Percentiles rank a stretch among this genome's conserved stretches.
Evolutionary conservation across 345 rosid genomes (phyloP).

Genomic region (Dimocarpus longan): DNA sequence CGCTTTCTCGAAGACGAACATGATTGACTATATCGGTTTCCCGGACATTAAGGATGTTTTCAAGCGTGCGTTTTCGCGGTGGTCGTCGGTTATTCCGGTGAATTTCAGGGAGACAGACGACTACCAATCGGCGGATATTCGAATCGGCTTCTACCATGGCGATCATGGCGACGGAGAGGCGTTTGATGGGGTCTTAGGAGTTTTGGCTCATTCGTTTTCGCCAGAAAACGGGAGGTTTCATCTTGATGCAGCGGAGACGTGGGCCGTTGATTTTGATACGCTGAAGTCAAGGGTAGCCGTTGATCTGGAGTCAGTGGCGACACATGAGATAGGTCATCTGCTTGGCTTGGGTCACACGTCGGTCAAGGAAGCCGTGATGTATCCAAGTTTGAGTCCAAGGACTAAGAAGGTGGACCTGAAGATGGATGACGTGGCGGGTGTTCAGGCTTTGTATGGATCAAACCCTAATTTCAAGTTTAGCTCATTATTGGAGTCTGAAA

Average conservation of each 20-base stretch:
- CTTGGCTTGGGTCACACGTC: slow-evolving; percentile 84
- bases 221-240: slow-evolving; percentile 87
- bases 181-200: slow-evolving; percentile 88
- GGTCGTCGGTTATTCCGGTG: slow-evolving; percentile 81
- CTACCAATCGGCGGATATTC: slow-evolving; percentile 52
- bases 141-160: slow-evolving; percentile 61
- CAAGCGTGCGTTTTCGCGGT: slow-evolving; percentile 59
- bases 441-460: slow-evolving; percentile 69
- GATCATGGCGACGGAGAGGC: slow-evolving; percentile 89
- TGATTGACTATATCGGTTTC: slow-evolving; percentile 53
- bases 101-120: slow-evolving; percentile 56
- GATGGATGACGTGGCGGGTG: slow-evolving; percentile 85
- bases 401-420: slow-evolving; percentile 62
- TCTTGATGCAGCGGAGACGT: slow-evolving; percentile 76
- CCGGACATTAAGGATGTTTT: slow-evolving; percentile 51
- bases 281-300: slow-evolving; percentile 60
- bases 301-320: slow-evolving; percentile 94
- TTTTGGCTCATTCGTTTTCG: slow-evolving; percentile 84
- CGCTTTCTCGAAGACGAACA: slow-evolving; percentile 54
- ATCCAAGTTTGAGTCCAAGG: slow-evolving; percentile 76
- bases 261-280: slow-evolving; percentile 62
- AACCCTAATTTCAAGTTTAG: slow-evolving; percentile 72
- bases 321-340: slow-evolving; percentile 92
- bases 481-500: slow-evolving; percentile 58
- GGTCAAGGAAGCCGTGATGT: slow-evolving; percentile 86